These are phyloP conservation scores for Echria macrotheca DNA, from an alignment of 495 filamentous ascomycete genomes.

Conservation along the genomic window DNA sequence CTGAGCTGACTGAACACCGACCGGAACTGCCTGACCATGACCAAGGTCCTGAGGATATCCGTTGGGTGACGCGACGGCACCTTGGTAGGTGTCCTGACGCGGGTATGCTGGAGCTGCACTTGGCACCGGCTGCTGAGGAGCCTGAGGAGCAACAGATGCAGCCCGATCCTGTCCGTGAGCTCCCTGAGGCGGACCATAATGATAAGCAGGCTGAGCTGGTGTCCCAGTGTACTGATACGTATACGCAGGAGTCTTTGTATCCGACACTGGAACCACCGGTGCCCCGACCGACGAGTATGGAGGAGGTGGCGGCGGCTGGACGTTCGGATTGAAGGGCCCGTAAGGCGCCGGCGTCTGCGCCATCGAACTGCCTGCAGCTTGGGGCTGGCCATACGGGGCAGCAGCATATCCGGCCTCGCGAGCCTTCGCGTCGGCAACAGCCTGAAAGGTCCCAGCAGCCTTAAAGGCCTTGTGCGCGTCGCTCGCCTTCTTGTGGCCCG, in stretches of 20 bases:
- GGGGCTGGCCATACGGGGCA: not conserved
- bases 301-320: slow-evolving; percentile 5
- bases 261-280: not conserved
- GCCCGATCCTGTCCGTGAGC: no score
- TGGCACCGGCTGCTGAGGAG: not conserved
- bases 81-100: not conserved
- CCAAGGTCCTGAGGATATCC: not conserved
- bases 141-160: not conserved
- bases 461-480: slow-evolving; percentile 20
- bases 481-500: slow-evolving; percentile 20
- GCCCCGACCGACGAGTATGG: slow-evolving; percentile 3
- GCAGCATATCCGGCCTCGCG: slow-evolving; percentile 37
- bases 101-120: not conserved
- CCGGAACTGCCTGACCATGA: no score
- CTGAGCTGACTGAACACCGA: not conserved
- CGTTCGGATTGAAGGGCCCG: not conserved
- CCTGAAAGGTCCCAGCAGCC: slow-evolving; percentile 13
- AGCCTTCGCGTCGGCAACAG: slow-evolving; percentile 25
- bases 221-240: no score
- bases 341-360: not conserved
- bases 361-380: not conserved
- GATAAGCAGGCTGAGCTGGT: no score
- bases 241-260: slow-evolving; percentile 1
- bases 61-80: not conserved
- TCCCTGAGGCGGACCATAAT: no score